These are phyloP conservation scores for Podaxis sp. DNA, from an alignment of 768 basidiomycete genomes.

Conservation along the genomic window DNA sequence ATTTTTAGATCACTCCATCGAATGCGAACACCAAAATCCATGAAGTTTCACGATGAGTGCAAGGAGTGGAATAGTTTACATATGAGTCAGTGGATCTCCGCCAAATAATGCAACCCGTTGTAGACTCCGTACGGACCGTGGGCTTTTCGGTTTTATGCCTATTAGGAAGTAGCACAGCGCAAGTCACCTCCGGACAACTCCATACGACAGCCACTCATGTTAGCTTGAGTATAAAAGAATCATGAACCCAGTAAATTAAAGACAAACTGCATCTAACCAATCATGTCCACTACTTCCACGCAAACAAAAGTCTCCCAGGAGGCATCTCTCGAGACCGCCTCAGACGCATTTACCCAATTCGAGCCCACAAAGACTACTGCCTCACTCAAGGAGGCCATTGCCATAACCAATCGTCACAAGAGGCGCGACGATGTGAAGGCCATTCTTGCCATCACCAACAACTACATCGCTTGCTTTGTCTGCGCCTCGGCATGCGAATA, in stretches of 20 bases:
- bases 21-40: background rate
- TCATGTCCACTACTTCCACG: background rate
- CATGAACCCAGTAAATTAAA: background rate
- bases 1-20: background rate
- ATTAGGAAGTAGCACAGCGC: background rate
- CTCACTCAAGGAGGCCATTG: slow-evolving; percentile 1
- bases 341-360: slow-evolving; percentile 4
- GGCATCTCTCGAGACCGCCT: background rate
- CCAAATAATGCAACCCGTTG: background rate
- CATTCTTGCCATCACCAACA: slow-evolving; percentile 2
- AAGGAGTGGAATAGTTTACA: background rate
- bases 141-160: background rate
- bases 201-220: background rate
- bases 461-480: slow-evolving; percentile 10
- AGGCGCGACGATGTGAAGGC: slow-evolving; percentile 8
- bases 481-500: slow-evolving; percentile 8
- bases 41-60: background rate
- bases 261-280: background rate
- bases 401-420: slow-evolving; percentile 8
- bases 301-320: background rate
- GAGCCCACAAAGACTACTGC: slow-evolving; percentile 5
- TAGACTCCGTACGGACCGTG: background rate
- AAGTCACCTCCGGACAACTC: background rate
- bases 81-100: background rate
- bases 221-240: background rate